Evolutionary conservation across 2,329 filamentous ascomycete genomes (phyloP).

Genomic region (Talaromyces rugulosus): DNA sequence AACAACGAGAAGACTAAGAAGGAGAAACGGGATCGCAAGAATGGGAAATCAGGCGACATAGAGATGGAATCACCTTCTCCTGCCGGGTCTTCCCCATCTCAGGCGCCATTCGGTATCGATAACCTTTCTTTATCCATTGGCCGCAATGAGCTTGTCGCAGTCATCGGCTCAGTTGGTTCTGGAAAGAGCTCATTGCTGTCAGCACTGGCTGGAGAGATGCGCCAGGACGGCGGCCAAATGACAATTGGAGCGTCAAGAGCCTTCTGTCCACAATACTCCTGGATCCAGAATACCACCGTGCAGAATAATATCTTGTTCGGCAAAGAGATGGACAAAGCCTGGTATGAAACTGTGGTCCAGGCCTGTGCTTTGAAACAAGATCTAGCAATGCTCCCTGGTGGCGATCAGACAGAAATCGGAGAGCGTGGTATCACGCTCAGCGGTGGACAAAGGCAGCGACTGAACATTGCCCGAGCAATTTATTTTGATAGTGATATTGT

Average conservation of each 20-base stretch:
- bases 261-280: conserved; percentile 57
- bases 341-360: conserved; percentile 58
- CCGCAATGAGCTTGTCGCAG: not conserved
- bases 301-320: conserved; percentile 63
- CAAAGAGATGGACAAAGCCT: conserved; percentile 46
- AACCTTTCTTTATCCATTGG: not conserved
- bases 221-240: not conserved
- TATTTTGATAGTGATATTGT: conserved; percentile 54
- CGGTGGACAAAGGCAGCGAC: conserved; percentile 59
- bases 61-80: too few species aligned
- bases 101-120: not conserved
- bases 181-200: conserved; percentile 4
- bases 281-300: conserved; percentile 62
- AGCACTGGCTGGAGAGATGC: conserved; percentile 2
- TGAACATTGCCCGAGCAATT: conserved; percentile 54
- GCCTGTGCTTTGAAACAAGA: conserved; percentile 56
- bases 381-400: conserved; percentile 50
- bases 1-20: too few species aligned
- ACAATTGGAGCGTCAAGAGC: not conserved
- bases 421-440: conserved; percentile 60
- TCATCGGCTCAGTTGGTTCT: conserved; percentile 4
- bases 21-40: too few species aligned
- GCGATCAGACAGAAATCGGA: conserved; percentile 57
- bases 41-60: too few species aligned
- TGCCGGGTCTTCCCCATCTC: too few species aligned